Conservation (phyloP, 495 filamentous ascomycete species). For the Hypoxylon perforatum region DNA sequence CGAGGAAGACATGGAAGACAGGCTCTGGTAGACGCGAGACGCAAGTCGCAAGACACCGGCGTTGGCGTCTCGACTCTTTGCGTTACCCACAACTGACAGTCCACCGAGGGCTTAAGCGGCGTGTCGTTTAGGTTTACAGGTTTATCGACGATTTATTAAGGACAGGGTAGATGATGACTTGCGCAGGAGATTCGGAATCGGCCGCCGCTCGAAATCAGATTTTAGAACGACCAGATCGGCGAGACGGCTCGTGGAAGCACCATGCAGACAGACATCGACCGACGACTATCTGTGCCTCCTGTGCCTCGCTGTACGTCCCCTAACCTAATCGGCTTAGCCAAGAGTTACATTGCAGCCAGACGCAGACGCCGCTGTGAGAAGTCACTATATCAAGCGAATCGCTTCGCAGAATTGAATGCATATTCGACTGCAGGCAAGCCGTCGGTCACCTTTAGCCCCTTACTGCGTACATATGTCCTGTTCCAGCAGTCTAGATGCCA, state of each 20-base stretch:
- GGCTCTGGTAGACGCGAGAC: too few relatives aligned
- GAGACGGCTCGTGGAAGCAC: conserved; percentile 31
- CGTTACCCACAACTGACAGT: conserved; percentile 26
- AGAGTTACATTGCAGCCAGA: conserved; percentile 32
- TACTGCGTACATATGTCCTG: conserved; percentile 30
- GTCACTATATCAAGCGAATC: conserved; percentile 21
- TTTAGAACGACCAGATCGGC: conserved; percentile 13
- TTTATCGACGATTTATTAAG: conserved; percentile 14
- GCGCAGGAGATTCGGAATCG: conserved; percentile 38
- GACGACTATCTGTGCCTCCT: neutral
- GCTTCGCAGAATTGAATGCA: conserved; percentile 17
- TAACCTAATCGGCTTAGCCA: too few relatives aligned
- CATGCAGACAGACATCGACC: too few relatives aligned
- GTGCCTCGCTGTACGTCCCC: conserved; percentile 1
- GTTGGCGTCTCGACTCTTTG: too few relatives aligned
- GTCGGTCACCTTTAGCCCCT: conserved; percentile 24
- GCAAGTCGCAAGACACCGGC: too few relatives aligned
- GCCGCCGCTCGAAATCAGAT: conserved; percentile 19
- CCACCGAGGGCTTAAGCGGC: conserved; percentile 23
- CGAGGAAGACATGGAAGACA: too few relatives aligned
- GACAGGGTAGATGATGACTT: conserved; percentile 42
- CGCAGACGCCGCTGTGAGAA: conserved; percentile 27
- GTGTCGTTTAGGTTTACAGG: conserved; percentile 23
- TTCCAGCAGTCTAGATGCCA: conserved; percentile 35
- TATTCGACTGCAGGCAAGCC: conserved; percentile 24